These are phyloP conservation scores for Miscanthus sacchariflorus DNA, from an alignment of 202 grass and related monocot species.

Conservation along the genomic window DNA sequence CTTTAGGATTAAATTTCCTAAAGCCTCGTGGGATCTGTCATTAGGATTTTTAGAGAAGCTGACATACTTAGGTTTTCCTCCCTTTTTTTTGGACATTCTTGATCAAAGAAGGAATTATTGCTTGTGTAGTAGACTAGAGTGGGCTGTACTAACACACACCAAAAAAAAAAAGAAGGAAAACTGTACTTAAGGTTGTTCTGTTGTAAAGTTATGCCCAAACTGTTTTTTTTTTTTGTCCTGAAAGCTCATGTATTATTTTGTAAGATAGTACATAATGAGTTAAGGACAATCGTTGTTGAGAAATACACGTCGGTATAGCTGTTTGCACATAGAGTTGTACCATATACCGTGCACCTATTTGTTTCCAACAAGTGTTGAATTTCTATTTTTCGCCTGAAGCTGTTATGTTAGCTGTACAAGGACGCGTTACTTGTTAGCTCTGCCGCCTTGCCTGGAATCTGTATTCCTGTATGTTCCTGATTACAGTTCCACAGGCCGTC, in stretches of 20 bases:
- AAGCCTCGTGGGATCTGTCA: background rate
- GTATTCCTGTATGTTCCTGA: background rate
- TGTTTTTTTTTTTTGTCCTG: constrained; percentile 37
- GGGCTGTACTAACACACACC: constrained; percentile 29
- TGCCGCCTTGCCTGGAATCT: background rate
- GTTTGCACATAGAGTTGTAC: background rate
- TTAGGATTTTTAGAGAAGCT: constrained; percentile 37
- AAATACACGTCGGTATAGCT: background rate
- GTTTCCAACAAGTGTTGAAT: background rate
- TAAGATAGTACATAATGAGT: background rate
- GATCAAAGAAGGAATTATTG: constrained; percentile 19
- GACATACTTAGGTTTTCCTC: constrained; percentile 21
- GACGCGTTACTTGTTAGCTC: background rate
- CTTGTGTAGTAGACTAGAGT: constrained; percentile 14
- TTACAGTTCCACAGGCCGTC: background rate
- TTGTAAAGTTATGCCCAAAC: constrained; percentile 39
- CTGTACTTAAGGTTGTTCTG: constrained; percentile 32
- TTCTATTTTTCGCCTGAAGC: background rate
- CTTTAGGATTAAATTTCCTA: constrained; percentile 1
- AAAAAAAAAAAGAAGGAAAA: background rate
- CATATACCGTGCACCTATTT: background rate
- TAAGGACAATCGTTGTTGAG: constrained; percentile 7
- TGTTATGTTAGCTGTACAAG: background rate
- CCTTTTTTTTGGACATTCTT: constrained; percentile 20
- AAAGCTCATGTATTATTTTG: background rate